phyloP scores from a whole-genome alignment of 768 basidiomycete genomes.

The Porphyrellus cyaneotinctus region DNA sequence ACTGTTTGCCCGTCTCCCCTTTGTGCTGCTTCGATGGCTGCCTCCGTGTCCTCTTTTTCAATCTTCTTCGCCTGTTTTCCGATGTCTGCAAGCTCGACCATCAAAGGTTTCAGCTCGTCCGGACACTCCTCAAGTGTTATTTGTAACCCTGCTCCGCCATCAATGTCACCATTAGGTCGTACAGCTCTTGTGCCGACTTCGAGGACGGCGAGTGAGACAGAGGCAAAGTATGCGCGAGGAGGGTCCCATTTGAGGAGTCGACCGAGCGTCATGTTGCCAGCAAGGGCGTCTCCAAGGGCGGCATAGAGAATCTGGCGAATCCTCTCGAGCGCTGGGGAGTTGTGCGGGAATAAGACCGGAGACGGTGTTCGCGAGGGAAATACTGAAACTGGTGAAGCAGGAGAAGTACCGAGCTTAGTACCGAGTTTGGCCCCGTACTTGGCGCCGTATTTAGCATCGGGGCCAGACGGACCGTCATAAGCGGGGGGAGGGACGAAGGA shows the following conservation, averaged over 20 bases:
- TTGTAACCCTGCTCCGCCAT: slow-evolving; percentile 47
- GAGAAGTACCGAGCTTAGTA: too few relatives aligned
- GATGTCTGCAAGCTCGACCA: slow-evolving; percentile 58
- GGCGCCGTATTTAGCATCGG: slow-evolving; percentile 11
- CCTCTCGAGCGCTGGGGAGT: slow-evolving; percentile 57
- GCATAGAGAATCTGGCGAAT: slow-evolving; percentile 89
- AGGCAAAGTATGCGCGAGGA: slow-evolving; percentile 73
- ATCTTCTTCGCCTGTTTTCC: slow-evolving; percentile 47
- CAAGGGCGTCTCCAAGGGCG: slow-evolving; percentile 66
- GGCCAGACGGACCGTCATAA: slow-evolving; percentile 42
- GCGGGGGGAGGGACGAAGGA: slow-evolving; percentile 69
- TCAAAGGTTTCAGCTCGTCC: slow-evolving; percentile 58
- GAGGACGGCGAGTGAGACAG: slow-evolving; percentile 70
- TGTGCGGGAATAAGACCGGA: slow-evolving; percentile 41
- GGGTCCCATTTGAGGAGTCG: slow-evolving; percentile 57
- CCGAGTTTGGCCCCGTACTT: slow-evolving; percentile 3
- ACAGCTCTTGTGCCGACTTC: slow-evolving; percentile 55
- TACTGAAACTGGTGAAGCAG: slow-evolving; percentile 26
- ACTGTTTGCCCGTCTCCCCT: slow-evolving; percentile 32
- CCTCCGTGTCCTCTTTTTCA: slow-evolving; percentile 49
- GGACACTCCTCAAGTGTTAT: slow-evolving; percentile 64
- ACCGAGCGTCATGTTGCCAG: slow-evolving; percentile 50
- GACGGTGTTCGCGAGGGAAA: slow-evolving; percentile 40
- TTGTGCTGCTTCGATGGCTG: slow-evolving; percentile 41
- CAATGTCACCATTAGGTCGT: slow-evolving; percentile 44